A percentile compares a stretch with the other conserved stretches of the same genome.
phyloP scores from a whole-genome alignment of 2,329 filamentous ascomycete genomes.

The Diaporthe sp. region DNA sequence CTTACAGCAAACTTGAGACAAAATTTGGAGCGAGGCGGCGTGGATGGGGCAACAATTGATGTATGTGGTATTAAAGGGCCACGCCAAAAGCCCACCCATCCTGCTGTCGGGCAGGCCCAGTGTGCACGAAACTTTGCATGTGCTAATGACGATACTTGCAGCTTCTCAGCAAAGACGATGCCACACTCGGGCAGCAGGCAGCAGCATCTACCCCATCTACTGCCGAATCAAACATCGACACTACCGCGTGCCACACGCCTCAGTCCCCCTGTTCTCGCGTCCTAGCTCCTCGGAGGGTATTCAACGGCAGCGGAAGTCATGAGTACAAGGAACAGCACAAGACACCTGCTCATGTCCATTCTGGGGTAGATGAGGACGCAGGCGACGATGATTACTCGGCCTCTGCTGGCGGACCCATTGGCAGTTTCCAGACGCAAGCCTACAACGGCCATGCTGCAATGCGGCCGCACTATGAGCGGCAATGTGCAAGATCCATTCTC shows the following conservation, averaged over 20 bases:
- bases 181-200: constrained; percentile 44
- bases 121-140: not conserved
- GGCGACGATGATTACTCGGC: constrained; percentile 11
- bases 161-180: constrained; percentile 50
- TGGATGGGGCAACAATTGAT: constrained; percentile 61
- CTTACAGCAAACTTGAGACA: constrained; percentile 58
- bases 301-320: not conserved
- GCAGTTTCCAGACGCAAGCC: constrained; percentile 39
- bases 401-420: constrained; percentile 37
- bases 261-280: not conserved
- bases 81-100: not conserved
- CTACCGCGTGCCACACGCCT: not conserved
- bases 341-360: constrained; percentile 33
- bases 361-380: constrained; percentile 40
- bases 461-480: constrained; percentile 52
- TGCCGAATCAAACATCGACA: constrained; percentile 18
- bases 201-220: not conserved
- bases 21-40: constrained; percentile 65
- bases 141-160: constrained; percentile 25
- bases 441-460: constrained; percentile 16
- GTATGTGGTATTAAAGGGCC: constrained; percentile 52
- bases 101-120: not conserved
- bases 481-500: constrained; percentile 70
- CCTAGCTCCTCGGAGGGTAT: not conserved
- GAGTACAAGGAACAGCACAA: constrained; percentile 35